A percentile compares a stretch with the other conserved stretches of the same genome.
Conservation (phyloP, 2,329 filamentous ascomycete genomes). For the Ophiostoma montium region DNA sequence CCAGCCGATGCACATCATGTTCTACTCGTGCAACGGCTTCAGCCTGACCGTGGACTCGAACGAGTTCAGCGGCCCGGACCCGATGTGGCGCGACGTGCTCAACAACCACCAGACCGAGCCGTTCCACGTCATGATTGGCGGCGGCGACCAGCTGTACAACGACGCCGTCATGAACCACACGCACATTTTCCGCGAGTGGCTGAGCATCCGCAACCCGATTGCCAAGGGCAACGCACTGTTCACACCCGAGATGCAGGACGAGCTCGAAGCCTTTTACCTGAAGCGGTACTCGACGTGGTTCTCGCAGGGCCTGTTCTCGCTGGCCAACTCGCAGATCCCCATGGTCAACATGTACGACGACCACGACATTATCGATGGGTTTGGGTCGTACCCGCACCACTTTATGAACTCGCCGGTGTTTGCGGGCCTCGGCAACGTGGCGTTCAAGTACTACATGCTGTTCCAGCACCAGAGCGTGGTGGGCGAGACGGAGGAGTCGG, state of each 20-base stretch:
- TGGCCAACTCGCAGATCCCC: conserved; percentile 86
- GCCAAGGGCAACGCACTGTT: conserved; percentile 72
- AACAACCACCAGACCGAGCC: conserved; percentile 83
- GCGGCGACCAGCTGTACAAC: conserved; percentile 94
- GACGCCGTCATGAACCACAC: conserved; percentile 69
- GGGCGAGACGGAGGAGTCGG: conserved; percentile 65
- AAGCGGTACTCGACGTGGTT: conserved; percentile 90
- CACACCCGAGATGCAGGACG: conserved; percentile 67
- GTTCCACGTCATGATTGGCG: conserved; percentile 97
- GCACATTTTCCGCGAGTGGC: conserved; percentile 68
- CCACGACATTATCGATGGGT: conserved; percentile 84
- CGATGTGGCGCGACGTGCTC: conserved; percentile 89
- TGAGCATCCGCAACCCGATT: conserved; percentile 62
- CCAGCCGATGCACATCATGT: conserved; percentile 97
- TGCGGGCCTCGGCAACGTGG: conserved; percentile 73
- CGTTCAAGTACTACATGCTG: conserved; percentile 97
- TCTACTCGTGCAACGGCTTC: conserved; percentile 96
- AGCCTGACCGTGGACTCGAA: conserved; percentile 64
- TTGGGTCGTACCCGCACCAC: conserved; percentile 79
- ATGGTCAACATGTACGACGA: conserved; percentile 99
- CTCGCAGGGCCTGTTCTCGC: conserved; percentile 83
- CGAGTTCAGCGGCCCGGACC: conserved; percentile 80
- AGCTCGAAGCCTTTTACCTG: conserved; percentile 80
- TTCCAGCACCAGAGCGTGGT: conserved; percentile 90
- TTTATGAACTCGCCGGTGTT: conserved; percentile 90